Percentiles rank a stretch among this genome's conserved stretches.
Conservation (phyloP, 2,329 filamentous ascomycete species). For the Microdochium paspali region DNA sequence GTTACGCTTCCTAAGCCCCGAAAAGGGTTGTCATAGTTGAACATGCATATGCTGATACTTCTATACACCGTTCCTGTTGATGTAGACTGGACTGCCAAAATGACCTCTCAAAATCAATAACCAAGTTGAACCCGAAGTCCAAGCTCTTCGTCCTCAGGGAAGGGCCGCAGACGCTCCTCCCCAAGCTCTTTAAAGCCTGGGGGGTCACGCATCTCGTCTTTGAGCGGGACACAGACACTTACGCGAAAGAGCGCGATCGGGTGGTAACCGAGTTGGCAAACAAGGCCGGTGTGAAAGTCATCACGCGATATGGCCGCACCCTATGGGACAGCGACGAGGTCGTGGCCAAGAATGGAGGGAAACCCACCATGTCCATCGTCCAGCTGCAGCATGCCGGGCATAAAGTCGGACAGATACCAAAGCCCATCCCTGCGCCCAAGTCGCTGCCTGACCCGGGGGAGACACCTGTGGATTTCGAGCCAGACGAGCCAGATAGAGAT, state of each 20-base stretch:
- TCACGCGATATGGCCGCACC: conserved; percentile 56
- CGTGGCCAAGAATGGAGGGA: conserved; percentile 53
- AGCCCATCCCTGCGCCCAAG: conserved; percentile 50
- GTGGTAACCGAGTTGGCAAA: conserved; percentile 48
- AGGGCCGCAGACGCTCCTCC: conserved; percentile 60
- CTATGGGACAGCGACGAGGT: conserved; percentile 66
- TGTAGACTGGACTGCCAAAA: conserved; percentile 60
- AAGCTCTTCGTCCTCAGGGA: conserved; percentile 66
- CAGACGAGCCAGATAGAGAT: conserved; percentile 35
- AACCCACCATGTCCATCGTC: conserved; percentile 65
- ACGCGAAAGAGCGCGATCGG: conserved; percentile 55
- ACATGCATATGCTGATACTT: not conserved
- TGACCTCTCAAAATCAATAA: conserved; percentile 58
- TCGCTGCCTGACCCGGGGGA: conserved; percentile 56
- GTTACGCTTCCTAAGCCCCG: too few relatives aligned
- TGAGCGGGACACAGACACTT: conserved; percentile 70
- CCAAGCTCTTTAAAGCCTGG: conserved; percentile 67
- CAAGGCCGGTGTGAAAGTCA: conserved; percentile 57
- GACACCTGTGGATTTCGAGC: conserved; percentile 49
- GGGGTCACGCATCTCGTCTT: conserved; percentile 68
- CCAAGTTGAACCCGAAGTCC: conserved; percentile 55
- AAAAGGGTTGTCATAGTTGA: too few relatives aligned
- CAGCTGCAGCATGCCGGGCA: conserved; percentile 56
- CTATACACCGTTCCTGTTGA: too few relatives aligned
- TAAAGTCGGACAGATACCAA: conserved; percentile 52